A percentile compares a stretch with the other conserved stretches of the same genome.
Conservation (phyloP, 1,284 basidiomycete species). For the Anthracocystis walkeri region DNA sequence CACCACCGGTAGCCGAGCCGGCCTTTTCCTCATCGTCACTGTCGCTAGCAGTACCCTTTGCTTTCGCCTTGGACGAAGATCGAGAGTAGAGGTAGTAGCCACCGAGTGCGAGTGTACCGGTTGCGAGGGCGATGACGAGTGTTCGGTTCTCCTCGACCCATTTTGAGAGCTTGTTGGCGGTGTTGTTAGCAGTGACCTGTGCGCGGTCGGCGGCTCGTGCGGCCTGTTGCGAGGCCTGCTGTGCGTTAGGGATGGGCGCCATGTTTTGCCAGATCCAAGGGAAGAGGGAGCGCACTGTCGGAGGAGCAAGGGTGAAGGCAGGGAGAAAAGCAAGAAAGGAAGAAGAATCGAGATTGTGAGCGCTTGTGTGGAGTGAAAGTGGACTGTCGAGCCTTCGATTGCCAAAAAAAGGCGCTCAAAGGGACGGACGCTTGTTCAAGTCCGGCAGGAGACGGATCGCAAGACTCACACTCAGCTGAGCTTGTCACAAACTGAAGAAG, state of each 20-base stretch:
- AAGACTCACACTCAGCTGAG: too few relatives aligned
- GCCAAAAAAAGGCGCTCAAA: too few relatives aligned
- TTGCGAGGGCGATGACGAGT: slow-evolving; percentile 61
- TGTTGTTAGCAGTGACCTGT: slow-evolving; percentile 51
- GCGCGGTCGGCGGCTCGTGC: slow-evolving; percentile 47
- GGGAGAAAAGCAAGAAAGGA: not conserved
- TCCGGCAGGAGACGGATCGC: slow-evolving; percentile 13
- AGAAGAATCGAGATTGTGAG: slow-evolving; percentile 4
- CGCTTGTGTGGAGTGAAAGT: slow-evolving; percentile 9
- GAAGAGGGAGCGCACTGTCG: not conserved
- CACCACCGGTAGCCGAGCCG: slow-evolving; percentile 32
- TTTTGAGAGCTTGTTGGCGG: slow-evolving; percentile 57
- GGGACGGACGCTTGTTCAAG: too few relatives aligned
- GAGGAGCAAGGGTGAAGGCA: not conserved
- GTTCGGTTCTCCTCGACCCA: slow-evolving; percentile 66
- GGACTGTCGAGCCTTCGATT: too few relatives aligned
- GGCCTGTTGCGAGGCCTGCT: slow-evolving; percentile 54
- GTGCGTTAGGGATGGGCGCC: slow-evolving; percentile 50
- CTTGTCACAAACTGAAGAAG: not conserved
- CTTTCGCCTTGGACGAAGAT: slow-evolving; percentile 40
- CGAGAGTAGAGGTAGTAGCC: slow-evolving; percentile 61
- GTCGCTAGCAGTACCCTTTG: slow-evolving; percentile 31
- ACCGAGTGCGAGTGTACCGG: slow-evolving; percentile 60
- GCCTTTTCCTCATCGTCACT: slow-evolving; percentile 52
- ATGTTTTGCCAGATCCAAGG: slow-evolving; percentile 15